Conservation (phyloP, 345 rosid species). For the Populus alba region DNA sequence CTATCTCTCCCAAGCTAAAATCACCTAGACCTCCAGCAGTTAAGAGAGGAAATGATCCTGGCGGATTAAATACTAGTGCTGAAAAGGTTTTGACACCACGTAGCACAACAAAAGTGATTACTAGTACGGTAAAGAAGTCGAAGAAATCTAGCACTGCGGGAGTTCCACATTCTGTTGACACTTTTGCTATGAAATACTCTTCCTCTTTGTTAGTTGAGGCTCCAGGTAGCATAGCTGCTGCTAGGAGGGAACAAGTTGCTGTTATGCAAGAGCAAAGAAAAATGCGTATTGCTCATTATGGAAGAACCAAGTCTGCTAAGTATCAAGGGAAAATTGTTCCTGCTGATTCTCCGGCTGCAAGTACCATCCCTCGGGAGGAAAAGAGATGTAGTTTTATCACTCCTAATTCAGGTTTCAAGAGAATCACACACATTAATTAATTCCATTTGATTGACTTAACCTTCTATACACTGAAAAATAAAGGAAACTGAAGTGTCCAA, state of each 20-base stretch:
- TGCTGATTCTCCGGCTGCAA: slow-evolving; percentile 16
- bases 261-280: slow-evolving; percentile 59
- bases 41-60: slow-evolving; percentile 29
- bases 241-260: slow-evolving; percentile 63
- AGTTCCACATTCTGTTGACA: background rate
- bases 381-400: slow-evolving; percentile 72
- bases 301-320: slow-evolving; percentile 51
- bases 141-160: slow-evolving; percentile 5
- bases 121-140: slow-evolving; percentile 18
- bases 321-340: slow-evolving; percentile 23
- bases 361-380: slow-evolving; percentile 21
- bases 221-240: slow-evolving; percentile 74
- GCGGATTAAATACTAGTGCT: slow-evolving; percentile 23
- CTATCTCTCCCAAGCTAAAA: slow-evolving; percentile 52
- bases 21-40: slow-evolving; percentile 30
- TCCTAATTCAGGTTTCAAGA: slow-evolving; percentile 49
- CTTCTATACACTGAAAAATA: background rate
- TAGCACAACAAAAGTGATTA: slow-evolving; percentile 15
- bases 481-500: background rate
- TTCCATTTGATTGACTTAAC: background rate
- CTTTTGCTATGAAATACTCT: slow-evolving; percentile 10
- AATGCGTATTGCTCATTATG: slow-evolving; percentile 60
- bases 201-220: slow-evolving; percentile 31
- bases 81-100: slow-evolving; percentile 29
- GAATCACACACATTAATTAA: background rate